Evolutionary conservation across 2,329 filamentous ascomycete species (phyloP), one percentile per base, ranked within the genome.

Genomic region (Botrytis medusae): DNA sequence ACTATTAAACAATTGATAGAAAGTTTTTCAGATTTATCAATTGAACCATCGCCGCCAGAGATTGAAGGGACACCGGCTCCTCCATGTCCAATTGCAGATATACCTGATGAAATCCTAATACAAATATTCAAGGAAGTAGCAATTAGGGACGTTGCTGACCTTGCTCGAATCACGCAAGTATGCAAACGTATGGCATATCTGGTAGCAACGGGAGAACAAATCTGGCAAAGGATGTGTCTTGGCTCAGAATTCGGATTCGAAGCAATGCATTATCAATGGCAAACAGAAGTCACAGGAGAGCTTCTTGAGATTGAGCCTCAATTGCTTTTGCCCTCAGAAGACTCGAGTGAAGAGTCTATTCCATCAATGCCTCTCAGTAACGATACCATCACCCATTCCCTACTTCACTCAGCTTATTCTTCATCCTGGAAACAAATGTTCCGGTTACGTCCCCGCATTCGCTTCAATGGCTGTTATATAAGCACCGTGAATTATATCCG

Each of bases 381-480:
- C 22, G 64, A 65, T 22, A 22, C 40, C 54, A 60, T 72, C 44
- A 72, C 61, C 20, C 62, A 51, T 4, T 68, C 61, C 16, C 51
- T 72, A 14, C 70, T 72, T 3, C 61, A 59, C 37, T 63, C 70
- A 68, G 74, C 80, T 5, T 90, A 90, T 78, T 79, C 82, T 4
- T 83, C 82, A 2, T 87, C 87, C 2, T 91, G 89, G 88, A 84
- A 88, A 79, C 82, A 84, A 71, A 93, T 97, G 85, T 97, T 97
- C 84, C 93, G 92, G 57, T 85, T 86, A 8, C 92, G 94, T 22
- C 95, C 96, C 3, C 91, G 96, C 61, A 87, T 98, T 74, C 93
- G 96, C 73, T 99, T 97, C 86, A 96, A 96, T 79, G 96, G 96
- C 40, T 92, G 94, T 83, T 99, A 99, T 84, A 98, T 99, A 82